A percentile compares a stretch with the other conserved stretches of the same genome.
phyloP scores from a whole-genome alignment of 305 asterid species.

The Fraxinus sp. region DNA sequence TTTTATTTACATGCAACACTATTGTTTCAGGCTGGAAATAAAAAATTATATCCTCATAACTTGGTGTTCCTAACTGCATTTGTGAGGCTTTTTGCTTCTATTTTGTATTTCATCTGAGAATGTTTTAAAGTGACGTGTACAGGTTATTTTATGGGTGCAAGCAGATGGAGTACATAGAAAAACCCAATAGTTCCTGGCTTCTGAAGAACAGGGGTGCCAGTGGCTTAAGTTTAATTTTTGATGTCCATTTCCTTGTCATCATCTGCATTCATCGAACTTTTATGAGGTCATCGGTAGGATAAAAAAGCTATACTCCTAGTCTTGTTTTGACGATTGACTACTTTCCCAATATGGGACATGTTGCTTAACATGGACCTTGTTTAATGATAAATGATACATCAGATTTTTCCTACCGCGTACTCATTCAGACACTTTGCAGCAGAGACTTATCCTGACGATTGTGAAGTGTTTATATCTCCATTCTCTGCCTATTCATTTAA shows the following conservation, averaged over 20 bases:
- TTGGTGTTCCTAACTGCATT: background rate
- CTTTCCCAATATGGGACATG: background rate
- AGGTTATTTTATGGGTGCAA: background rate
- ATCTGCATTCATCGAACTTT: background rate
- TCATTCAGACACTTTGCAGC: slow-evolving; percentile 1
- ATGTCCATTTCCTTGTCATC: background rate
- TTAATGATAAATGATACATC: background rate
- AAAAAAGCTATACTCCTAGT: background rate
- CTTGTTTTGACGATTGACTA: background rate
- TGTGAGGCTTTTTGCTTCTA: background rate
- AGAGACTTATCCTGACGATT: background rate
- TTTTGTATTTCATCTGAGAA: background rate
- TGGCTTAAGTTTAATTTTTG: background rate
- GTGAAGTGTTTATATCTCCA: background rate
- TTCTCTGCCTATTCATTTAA: background rate
- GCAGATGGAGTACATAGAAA: background rate
- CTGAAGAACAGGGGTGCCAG: background rate
- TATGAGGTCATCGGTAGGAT: background rate
- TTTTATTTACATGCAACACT: background rate
- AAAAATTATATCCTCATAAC: background rate
- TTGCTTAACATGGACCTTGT: background rate
- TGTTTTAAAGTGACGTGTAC: background rate
- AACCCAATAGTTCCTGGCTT: background rate
- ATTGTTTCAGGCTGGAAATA: background rate
- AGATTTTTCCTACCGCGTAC: background rate